Percentiles rank a stretch among this genome's conserved stretches.
These are phyloP conservation scores for Pleurotus djamor DNA, from an alignment of 768 basidiomycete genomes.

Conservation along the genomic window DNA sequence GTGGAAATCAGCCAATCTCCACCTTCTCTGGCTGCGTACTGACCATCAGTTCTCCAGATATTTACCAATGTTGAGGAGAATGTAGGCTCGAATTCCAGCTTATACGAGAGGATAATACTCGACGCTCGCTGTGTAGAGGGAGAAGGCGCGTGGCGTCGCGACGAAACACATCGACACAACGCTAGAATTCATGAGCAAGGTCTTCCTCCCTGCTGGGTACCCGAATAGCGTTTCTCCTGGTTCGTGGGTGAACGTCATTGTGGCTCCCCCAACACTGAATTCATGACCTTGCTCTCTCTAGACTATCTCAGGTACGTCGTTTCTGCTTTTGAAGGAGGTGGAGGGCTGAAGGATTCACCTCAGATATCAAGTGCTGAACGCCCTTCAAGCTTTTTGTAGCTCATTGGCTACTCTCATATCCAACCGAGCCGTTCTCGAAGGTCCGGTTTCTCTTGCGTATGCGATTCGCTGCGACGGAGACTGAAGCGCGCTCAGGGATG, in stretches of 20 bases:
- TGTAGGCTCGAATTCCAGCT: too few relatives aligned
- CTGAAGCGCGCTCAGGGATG: constrained; percentile 37
- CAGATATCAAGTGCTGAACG: constrained; percentile 68
- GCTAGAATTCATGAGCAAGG: constrained; percentile 31
- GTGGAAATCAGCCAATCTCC: too few relatives aligned
- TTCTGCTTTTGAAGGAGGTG: constrained; percentile 1
- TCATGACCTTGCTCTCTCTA: constrained; percentile 13
- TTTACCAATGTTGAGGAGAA: too few relatives aligned
- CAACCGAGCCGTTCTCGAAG: constrained; percentile 67
- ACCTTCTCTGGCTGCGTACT: too few relatives aligned
- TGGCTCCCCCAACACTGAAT: not conserved
- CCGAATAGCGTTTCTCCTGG: constrained; percentile 62
- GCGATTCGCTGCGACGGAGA: too few relatives aligned
- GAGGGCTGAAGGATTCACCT: constrained; percentile 6
- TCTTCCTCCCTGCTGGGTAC: constrained; percentile 65
- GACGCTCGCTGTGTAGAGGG: too few relatives aligned
- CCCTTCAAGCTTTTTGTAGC: constrained; percentile 68
- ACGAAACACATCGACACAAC: not conserved
- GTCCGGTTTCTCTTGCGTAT: constrained; percentile 21
- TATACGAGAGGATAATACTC: too few relatives aligned
- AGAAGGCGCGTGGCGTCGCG: not conserved
- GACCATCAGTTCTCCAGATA: too few relatives aligned
- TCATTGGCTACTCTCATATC: constrained; percentile 62
- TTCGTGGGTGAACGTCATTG: constrained; percentile 15
- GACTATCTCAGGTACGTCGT: constrained; percentile 52